These are phyloP conservation scores for Fusarium papillatum DNA, from an alignment of 2,329 filamentous ascomycete genomes.

Conservation along the genomic window DNA sequence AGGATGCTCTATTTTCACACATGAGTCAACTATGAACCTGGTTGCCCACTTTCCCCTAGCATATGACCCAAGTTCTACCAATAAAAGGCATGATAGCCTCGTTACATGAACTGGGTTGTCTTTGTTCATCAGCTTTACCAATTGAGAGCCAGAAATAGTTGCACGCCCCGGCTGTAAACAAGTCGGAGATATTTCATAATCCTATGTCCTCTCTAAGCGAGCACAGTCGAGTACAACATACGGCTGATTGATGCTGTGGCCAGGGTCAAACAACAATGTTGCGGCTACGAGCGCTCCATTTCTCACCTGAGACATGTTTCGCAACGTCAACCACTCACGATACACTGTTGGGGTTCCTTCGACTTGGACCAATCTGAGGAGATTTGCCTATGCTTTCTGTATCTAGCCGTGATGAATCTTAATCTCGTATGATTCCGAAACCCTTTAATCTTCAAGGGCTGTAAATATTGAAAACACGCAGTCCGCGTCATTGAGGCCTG, in stretches of 20 bases:
- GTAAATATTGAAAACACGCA: background rate
- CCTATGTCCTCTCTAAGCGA: background rate
- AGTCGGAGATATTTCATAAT: background rate
- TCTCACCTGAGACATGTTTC: background rate
- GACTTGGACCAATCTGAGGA: background rate
- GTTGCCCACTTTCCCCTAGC: too few species aligned
- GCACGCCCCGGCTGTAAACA: background rate
- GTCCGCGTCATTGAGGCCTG: too few species aligned
- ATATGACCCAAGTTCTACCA: rapidly evolving
- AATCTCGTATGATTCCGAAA: background rate
- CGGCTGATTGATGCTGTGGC: background rate
- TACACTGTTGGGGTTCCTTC: background rate
- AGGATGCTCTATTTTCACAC: background rate
- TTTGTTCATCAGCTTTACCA: background rate
- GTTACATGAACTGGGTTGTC: too few species aligned
- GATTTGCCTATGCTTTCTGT: background rate
- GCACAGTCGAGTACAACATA: background rate
- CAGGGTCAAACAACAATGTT: background rate
- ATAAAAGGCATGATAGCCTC: too few species aligned
- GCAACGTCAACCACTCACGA: background rate
- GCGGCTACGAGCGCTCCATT: background rate
- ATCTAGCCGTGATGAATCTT: background rate
- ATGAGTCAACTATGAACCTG: background rate
- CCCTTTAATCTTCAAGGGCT: background rate
- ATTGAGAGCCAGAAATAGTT: rapidly evolving